Conservation (phyloP, 2,329 filamentous ascomycete species). For the Fusarium sp. region DNA sequence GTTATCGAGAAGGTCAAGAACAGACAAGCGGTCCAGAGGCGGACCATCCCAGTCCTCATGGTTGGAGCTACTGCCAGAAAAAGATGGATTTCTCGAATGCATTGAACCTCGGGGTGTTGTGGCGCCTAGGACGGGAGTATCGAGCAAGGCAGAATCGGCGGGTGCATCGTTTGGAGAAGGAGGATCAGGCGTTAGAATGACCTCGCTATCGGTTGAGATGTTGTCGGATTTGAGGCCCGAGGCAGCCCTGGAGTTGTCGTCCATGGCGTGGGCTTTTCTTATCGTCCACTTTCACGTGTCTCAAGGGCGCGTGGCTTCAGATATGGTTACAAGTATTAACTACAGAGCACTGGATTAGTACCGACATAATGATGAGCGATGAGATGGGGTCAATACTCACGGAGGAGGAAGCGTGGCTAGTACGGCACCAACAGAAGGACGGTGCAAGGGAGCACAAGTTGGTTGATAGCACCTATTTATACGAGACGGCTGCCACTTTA, state of each 20-base stretch:
- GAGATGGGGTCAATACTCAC: slow-evolving; percentile 10
- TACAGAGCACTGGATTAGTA: background rate
- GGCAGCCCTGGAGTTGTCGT: slow-evolving; percentile 43
- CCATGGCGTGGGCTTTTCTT: slow-evolving; percentile 31
- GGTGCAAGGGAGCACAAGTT: slow-evolving; percentile 22
- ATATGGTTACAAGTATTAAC: background rate
- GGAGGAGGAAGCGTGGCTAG: background rate
- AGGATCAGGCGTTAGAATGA: slow-evolving; percentile 55
- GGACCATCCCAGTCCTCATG: slow-evolving; percentile 90
- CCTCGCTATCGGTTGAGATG: slow-evolving; percentile 52
- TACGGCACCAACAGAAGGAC: background rate
- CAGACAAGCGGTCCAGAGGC: slow-evolving; percentile 86
- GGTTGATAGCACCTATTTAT: slow-evolving; percentile 19
- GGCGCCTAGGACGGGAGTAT: slow-evolving; percentile 64
- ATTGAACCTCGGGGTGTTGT: slow-evolving; percentile 62
- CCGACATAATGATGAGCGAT: background rate
- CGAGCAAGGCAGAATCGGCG: slow-evolving; percentile 57
- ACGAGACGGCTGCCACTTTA: background rate
- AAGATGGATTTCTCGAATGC: slow-evolving; percentile 81
- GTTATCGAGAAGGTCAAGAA: slow-evolving; percentile 95
- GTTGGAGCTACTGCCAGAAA: slow-evolving; percentile 86
- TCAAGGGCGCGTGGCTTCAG: background rate
- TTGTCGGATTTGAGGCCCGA: slow-evolving; percentile 41
- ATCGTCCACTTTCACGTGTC: slow-evolving; percentile 9
- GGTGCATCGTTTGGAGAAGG: slow-evolving; percentile 58